Evolutionary conservation across 257 asterid genomes (phyloP), one percentile per base, ranked within the genome.

Genomic region (Solanum sitiens): DNA sequence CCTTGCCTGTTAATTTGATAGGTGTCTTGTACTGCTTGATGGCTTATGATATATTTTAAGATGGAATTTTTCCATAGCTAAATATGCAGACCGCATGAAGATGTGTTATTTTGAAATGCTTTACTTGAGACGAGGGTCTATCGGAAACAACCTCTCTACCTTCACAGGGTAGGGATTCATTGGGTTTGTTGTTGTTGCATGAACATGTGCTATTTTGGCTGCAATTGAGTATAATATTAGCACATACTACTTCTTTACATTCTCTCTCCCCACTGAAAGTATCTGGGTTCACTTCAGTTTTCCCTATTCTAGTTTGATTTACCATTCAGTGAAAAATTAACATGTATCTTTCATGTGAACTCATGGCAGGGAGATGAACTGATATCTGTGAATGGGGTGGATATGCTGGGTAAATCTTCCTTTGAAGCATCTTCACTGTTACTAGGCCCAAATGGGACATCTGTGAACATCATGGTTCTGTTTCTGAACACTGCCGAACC

Each of bases 361-460:
- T 27, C 45, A 85, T 91, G 89, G 72, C 86, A 97, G 99, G 99
- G 99, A 87, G 99, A 97, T 90, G 99, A 95, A 87, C 90, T 97
- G 39, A 88, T 97, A 87, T 94, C 96, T 67, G 90, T 97, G 50
- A 93, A 97, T 90, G 99, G 98, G 87, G 91, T 93, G 88, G 98
- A 95, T 87, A 94, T 97, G 88, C 90, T 88, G 90, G 98, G 99
- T 83, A 95, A 95, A 90, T 95, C 99, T 83, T 96, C 98, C 82
- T 97, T 97, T 89, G 99, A 95, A 91, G 99, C 94, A 75, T 95
- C 98, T 47, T 93, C 99, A 2, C 90, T 95, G 73, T 89, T 97
- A 87, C 99, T 94, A 91, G 99, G 99, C 65, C 99, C 99, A 53
- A 90, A 90, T 89, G 99, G 94, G 92, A 95, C 99, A 86, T 93